These are phyloP conservation scores for Neonothopanus nambi DNA, from an alignment of 1,284 basidiomycete species.

Conservation along the genomic window DNA sequence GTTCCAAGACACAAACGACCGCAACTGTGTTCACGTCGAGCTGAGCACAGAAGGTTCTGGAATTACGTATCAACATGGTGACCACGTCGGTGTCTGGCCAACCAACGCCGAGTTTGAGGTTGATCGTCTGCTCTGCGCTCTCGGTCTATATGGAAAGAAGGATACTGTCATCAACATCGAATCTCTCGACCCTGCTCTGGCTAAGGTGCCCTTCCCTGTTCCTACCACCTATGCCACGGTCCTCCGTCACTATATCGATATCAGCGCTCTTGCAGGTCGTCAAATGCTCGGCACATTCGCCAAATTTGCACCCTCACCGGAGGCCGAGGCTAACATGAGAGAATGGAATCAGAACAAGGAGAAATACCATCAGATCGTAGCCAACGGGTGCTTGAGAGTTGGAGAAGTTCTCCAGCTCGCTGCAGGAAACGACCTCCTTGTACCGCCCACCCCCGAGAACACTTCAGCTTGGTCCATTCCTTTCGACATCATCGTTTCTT, in stretches of 20 bases:
- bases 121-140: constrained; percentile 81
- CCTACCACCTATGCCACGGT: constrained; percentile 95
- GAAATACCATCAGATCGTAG: constrained; percentile 76
- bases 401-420: constrained; percentile 90
- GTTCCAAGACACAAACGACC: constrained; percentile 73
- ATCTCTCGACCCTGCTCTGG: constrained; percentile 94
- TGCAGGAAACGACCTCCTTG: constrained; percentile 73
- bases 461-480: constrained; percentile 91
- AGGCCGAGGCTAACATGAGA: constrained; percentile 75
- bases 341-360: constrained; percentile 88
- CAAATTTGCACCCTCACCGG: constrained; percentile 84
- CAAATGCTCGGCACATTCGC: constrained; percentile 88
- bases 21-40: constrained; percentile 96
- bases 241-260: constrained; percentile 96
- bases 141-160: constrained; percentile 81
- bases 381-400: constrained; percentile 83
- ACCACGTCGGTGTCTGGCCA: constrained; percentile 98
- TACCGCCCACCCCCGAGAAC: constrained; percentile 60
- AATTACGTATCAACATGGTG: constrained; percentile 98
- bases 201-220: constrained; percentile 98
- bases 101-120: constrained; percentile 93
- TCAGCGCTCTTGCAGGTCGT: constrained; percentile 90
- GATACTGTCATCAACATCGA: constrained; percentile 88
- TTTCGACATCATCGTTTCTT: constrained; percentile 94
- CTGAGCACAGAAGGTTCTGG: constrained; percentile 94